phyloP scores from a whole-genome alignment of 2,329 filamentous ascomycete genomes.

The Apiospora rasikravindrae region DNA sequence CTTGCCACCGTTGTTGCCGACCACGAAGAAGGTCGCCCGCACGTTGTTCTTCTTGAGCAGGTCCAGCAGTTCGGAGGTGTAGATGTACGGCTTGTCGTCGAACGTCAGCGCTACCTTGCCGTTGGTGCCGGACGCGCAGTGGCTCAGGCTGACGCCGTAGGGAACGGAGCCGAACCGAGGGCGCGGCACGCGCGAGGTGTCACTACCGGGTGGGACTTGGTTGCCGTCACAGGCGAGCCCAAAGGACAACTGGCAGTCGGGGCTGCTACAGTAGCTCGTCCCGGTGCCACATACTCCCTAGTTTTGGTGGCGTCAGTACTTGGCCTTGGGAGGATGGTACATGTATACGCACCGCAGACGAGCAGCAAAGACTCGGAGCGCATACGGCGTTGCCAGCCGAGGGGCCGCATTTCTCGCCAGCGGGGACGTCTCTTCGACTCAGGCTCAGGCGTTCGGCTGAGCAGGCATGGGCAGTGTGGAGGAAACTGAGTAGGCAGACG shows the following conservation, averaged over 20 bases:
- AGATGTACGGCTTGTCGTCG: constrained; percentile 33
- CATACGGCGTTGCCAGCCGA: constrained; percentile 30
- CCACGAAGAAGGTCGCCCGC: constrained; percentile 33
- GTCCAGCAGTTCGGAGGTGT: constrained; percentile 28
- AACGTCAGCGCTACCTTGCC: constrained; percentile 32
- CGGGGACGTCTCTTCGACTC: not conserved
- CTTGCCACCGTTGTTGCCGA: constrained; percentile 49
- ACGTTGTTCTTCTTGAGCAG: constrained; percentile 24
- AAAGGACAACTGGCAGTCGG: constrained; percentile 37
- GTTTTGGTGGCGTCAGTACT: not conserved
- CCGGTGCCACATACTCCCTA: constrained; percentile 42
- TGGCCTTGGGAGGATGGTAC: not conserved
- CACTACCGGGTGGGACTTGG: constrained; percentile 22
- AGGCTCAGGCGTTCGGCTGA: not conserved
- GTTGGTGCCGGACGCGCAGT: constrained; percentile 21
- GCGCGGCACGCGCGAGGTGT: constrained; percentile 6
- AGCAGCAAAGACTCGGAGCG: constrained; percentile 32
- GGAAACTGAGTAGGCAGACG: not conserved
- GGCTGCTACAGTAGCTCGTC: constrained; percentile 31
- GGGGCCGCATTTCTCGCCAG: constrained; percentile 27
- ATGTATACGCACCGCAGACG: constrained; percentile 23
- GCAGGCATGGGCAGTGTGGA: not conserved
- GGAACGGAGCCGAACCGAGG: not conserved
- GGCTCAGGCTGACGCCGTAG: constrained; percentile 15
- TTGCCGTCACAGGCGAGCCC: constrained; percentile 39